Evolutionary conservation across 192 early-diverging fungal species (phyloP), one percentile per base, ranked within the genome.

Genomic region (Coemansia brasiliensis): DNA sequence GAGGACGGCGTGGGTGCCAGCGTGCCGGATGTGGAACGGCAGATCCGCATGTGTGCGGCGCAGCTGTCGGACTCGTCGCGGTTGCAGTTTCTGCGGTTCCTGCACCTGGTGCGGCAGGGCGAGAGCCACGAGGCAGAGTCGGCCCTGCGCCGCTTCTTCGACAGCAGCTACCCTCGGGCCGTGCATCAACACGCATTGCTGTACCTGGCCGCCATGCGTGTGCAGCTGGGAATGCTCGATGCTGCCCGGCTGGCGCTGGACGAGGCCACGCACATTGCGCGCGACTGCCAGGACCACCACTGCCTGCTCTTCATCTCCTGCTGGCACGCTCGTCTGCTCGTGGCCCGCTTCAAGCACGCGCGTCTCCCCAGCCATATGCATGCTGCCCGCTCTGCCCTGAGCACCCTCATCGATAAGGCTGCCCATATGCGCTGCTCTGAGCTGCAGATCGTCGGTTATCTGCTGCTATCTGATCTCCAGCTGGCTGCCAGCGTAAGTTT

Each of bases 201-300:
- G 56, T 59, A 71, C 45, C 16, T 77, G 49, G 68, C 68, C 0
- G 68, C 64, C 0, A 56, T 67, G 74, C 74, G 61, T n/a, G 53
- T 61, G 7, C 68, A 59, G 46, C 60, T 71, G 25, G 63, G 67
- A 11, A 67, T 71, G 60, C 9, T 35, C 24, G 41, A 25, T 5
- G 59, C 20, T 5, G 67, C 74, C 5, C 58, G 39, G 15, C 40
- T 42, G 25, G 74, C 74, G 5, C 60, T 77, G 39, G 24, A 35
- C 0, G 74, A 77, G 64, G 74, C 74, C 15, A 66, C 57, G 11
- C 74, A 77, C 38, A 62, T 71, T 5, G 74, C 74, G 21, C 68
- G 68, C 52, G 74, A 77, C 45, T 64, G 59, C 26, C 74, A 77
- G 49, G 74, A 77, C 60, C 67, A 70, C 39, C 22, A 39, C 10